Percentiles rank a stretch among this genome's conserved stretches.
These are phyloP conservation scores for Trypanosoma boissoni DNA, from an alignment of 208 protist genomes.

Conservation along the genomic window DNA sequence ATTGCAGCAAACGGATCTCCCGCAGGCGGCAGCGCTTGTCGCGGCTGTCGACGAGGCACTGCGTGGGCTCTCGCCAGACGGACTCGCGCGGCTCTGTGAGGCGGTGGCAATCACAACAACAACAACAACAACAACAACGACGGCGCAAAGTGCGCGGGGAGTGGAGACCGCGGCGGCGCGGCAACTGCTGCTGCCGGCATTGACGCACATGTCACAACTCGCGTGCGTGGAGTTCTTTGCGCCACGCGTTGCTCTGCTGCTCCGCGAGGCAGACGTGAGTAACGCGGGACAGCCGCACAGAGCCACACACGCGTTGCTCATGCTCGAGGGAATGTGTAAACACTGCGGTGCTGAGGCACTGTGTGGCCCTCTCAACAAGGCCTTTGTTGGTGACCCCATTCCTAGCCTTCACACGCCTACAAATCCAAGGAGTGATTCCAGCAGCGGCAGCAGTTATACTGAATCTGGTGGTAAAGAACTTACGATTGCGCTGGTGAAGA, in stretches of 20 bases:
- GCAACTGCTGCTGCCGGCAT: too few species aligned
- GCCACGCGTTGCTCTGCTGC: slow-evolving; percentile 31
- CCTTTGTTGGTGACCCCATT: too few species aligned
- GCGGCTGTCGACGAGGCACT: slow-evolving; percentile 20
- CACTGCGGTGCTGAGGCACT: slow-evolving; percentile 28
- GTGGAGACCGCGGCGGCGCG: too few species aligned
- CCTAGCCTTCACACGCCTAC: too few species aligned
- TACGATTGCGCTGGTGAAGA: slow-evolving; percentile 67
- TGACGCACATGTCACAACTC: too few species aligned
- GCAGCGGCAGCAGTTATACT: not conserved
- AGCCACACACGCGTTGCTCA: slow-evolving; percentile 56
- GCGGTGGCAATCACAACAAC: too few species aligned
- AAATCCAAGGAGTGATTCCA: not conserved
- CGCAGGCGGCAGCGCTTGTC: slow-evolving; percentile 14
- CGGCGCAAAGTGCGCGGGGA: too few species aligned
- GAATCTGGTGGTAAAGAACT: slow-evolving; percentile 77
- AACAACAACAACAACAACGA: too few species aligned
- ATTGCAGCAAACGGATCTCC: slow-evolving; percentile 35
- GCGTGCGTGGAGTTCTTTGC: slow-evolving; percentile 38
- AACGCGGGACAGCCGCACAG: slow-evolving; percentile 1
- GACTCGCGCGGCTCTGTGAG: too few species aligned
- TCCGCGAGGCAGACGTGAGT: slow-evolving; percentile 11
- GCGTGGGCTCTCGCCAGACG: not conserved
- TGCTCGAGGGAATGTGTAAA: slow-evolving; percentile 73
- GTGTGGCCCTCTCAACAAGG: slow-evolving; percentile 45